Conservation (phyloP, 148 eudicot genomes). For the Oxyria digyna region DNA sequence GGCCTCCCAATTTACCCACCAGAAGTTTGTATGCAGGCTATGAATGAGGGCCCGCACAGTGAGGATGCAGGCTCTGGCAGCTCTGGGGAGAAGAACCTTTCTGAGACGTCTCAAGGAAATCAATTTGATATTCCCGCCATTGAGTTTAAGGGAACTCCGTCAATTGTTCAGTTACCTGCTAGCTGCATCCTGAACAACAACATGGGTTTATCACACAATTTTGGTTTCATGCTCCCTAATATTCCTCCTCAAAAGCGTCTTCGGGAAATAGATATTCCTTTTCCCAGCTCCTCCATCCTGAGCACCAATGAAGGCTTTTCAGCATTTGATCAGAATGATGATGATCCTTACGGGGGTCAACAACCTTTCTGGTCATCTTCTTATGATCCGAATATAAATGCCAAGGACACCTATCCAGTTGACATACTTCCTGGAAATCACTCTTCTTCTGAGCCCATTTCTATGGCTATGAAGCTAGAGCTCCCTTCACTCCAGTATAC, state of each 20-base stretch:
- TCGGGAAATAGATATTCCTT: conserved; percentile 26
- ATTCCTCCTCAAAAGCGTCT: conserved; percentile 43
- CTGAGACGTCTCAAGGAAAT: conserved; percentile 27
- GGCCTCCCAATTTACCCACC: conserved; percentile 41
- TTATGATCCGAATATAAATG: conserved; percentile 25
- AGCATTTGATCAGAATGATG: conserved; percentile 26
- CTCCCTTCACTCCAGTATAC: conserved; percentile 91
- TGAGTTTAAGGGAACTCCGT: conserved; percentile 34
- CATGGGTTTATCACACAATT: conserved; percentile 17
- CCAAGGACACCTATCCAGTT: conserved; percentile 4
- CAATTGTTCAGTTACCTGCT: conserved; percentile 27
- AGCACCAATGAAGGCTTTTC: conserved; percentile 18
- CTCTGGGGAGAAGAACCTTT: conserved; percentile 18
- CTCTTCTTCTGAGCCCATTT: conserved; percentile 53
- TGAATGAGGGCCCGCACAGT: conserved; percentile 24
- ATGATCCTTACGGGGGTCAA: conserved; percentile 22
- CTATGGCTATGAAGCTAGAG: conserved; percentile 71
- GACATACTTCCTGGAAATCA: conserved; percentile 43
- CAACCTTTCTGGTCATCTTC: conserved; percentile 28
- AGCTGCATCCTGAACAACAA: conserved; percentile 24
- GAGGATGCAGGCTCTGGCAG: conserved; percentile 21
- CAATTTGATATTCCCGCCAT: conserved; percentile 39
- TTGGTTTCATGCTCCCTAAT: conserved; percentile 20
- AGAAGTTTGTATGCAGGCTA: conserved; percentile 21
- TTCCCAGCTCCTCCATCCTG: conserved; percentile 18